These are phyloP conservation scores for Adansonia rubrostipa DNA, from an alignment of 441 rosid species.

Conservation along the genomic window DNA sequence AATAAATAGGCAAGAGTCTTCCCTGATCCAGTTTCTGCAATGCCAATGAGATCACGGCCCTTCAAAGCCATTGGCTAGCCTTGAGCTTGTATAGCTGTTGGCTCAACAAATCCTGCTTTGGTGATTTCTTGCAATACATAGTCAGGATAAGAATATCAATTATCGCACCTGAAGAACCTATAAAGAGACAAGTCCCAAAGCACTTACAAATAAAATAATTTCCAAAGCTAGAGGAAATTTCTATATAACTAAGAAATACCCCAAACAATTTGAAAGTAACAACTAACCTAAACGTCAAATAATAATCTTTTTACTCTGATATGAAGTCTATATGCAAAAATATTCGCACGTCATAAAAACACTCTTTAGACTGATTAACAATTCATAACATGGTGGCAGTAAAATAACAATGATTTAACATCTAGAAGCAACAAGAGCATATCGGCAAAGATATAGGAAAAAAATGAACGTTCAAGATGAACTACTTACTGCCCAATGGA, in stretches of 20 bases:
- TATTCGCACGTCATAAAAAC: neutral
- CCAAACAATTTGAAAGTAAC: neutral
- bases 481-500: neutral
- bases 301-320: conserved; percentile 1
- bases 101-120: conserved; percentile 91
- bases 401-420: neutral
- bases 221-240: neutral
- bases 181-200: neutral
- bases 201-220: neutral
- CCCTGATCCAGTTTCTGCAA: conserved; percentile 98
- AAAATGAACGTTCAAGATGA: neutral
- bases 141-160: conserved; percentile 40
- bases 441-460: neutral
- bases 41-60: conserved; percentile 93
- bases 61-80: conserved; percentile 99
- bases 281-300: conserved; percentile 5
- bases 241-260: neutral
- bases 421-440: conserved; percentile 12
- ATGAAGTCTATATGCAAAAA: neutral
- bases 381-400: neutral
- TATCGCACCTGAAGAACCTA: conserved; percentile 21
- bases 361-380: conserved; percentile 4
- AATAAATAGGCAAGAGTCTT: conserved; percentile 89
- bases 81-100: conserved; percentile 93
- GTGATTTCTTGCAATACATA: conserved; percentile 89